Base-by-base conservation (phyloP, 768 basidiomycete genomes). In the Termitomyces sp. region DNA sequence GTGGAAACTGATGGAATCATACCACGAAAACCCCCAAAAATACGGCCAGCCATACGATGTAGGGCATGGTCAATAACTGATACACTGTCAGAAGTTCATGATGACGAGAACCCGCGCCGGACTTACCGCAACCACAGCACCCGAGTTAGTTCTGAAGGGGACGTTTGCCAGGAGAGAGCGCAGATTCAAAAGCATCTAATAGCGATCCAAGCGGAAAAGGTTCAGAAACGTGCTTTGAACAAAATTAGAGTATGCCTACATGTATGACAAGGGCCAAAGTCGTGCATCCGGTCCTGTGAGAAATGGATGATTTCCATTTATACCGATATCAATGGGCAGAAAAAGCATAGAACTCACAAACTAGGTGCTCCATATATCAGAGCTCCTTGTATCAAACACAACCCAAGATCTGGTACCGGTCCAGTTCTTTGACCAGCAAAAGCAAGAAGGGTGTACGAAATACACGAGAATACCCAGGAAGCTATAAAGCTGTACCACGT, bases 401-500 rank as follows among this genome's bases (percentile, higher is more conserved):
- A 52, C 2, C 65, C 67, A 45, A 63, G 64, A 54, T 62, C 22
- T 16, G 72, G 72, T n/a, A 28, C 48, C 3, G 68, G 65, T 3
- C 68, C 66, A 48, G 63, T 61, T 62, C 73, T 71, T 58, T 76
- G 72, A 7, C 74, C 74, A 49, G 71, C 64, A 54, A 74, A 59
- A 59, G 71, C 67, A 35, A 73, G 65, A 38, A 75, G 64, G n/a
- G 70, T 70, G 49, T 75, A 76, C 13, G 70, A 74, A 22, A 71
- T 39, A 28, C 64, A 64, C 4, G 71, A 74, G 39, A 74, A 16
- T 36, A 74, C 70, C 74, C 74, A 76, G 22, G 70, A 69, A 6
- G 58, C 45, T 33, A 66, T 64, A 59, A 76, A 75, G 57, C 69
- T 71, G 59, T 73, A 74, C 73, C 72, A 76, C 1, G 73, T 74